Base-by-base conservation (phyloP, 176 grass and related monocot genomes). In the Panicum miliaceum region DNA sequence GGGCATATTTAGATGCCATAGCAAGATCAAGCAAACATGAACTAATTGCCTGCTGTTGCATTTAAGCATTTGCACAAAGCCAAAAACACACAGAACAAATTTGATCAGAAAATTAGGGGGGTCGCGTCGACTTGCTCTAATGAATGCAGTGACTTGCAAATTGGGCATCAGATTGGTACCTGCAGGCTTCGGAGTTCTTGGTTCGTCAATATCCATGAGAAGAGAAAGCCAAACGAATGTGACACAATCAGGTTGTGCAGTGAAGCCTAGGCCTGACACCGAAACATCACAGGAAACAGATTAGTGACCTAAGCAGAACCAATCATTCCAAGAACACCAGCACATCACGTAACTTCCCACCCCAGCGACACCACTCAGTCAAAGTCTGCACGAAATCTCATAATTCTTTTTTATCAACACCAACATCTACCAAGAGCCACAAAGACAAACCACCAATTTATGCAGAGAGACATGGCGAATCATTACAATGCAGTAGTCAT, bases 21-120 rank as follows among this genome's bases (percentile, higher is more conserved):
- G 25, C 14, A 20, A 19, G 40, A 78, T 35, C 29, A 16, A 48
- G 52, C 52, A 22, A 69, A 6, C 20, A 53, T 3, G 0, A 14
- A 79, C 46, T 25, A 23, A 19, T 25, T 42, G 23, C 4, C 13
- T 40, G 0, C 12, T 76, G 50, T 50, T 22, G 10, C 29, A 51
- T 77, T 82, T 16, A 75, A 82, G 62, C 71, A 87, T 87, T 60
- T 59, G 22, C 22, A 8, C 47, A 58, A 67, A 32, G 29, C 29
- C 29, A 32, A 32, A 32, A 32, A 82, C 61, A 71, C 9, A 15
- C 12, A 67, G 13, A 59, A 37, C 0, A 8, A 11, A 64, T 23
- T 52, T 72, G 14, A 76, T 56, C 29, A 60, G 9, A 15, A 18
- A 19, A 8, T 48, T 0, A 53, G 61, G 22, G 15, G 54, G 52